Evolutionary conservation across 345 rosid species (phyloP), one percentile per base, ranked within the genome.

Genomic region (Diplotaxis tenuifolia): DNA sequence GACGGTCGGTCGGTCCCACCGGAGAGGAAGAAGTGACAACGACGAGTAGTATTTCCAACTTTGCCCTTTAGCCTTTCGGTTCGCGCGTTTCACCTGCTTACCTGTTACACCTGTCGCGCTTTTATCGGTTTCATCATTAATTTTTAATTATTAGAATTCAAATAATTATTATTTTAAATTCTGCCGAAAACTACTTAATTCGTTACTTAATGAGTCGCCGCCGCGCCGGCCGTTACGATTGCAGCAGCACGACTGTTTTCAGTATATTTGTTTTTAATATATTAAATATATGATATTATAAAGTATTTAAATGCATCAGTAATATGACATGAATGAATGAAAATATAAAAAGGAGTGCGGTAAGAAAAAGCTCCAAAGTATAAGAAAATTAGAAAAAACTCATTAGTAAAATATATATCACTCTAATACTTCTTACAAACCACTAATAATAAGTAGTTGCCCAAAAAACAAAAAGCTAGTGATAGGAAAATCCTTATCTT

Each of bases 21-120:
- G 15, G 42, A 40, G 65, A 40, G 42, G 65, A 61, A 68, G 78
- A 60, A 53, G 58, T 62, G 70, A 68, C 74, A 75, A 62, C 74
- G 65, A 47, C 65, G 32, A 70, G 67, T 38, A 12, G 67, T 21
- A 69, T 36, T 76, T 70, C 75, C 75, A 7, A 0, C 12, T 76
- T 23, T 70, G 0, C 71, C 80, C 71, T 32, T 70, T n/a, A 14
- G 10, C 47, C 45, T 70, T 64, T 70, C 62, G 62, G 47, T 77
- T 77, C 80, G 49, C 80, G 80, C 73, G 77, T 65, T 38, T 64
- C 6, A 71, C 66, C 67, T 45, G 80, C 53, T 70, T 45, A 70
- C 66, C 75, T 61, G 71, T 25, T 63, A 70, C 71, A 70, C 76
- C 73, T 58, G 80, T 71, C 54, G 27, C 18, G 4, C 65, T 56